Base-by-base conservation (phyloP, 2,329 filamentous ascomycete species). In the Clarireedia paspali region DNA sequence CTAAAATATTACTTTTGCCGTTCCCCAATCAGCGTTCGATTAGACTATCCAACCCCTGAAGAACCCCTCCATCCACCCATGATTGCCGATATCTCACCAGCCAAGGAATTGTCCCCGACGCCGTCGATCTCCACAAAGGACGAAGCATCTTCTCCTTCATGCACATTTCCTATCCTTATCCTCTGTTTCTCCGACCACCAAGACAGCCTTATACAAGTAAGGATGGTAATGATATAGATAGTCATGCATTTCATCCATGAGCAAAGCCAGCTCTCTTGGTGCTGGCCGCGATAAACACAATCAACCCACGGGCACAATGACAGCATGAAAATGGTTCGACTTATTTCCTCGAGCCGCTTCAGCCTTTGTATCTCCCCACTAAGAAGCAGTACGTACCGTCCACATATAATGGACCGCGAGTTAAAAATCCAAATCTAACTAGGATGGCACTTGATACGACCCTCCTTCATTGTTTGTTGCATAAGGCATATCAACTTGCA, bases 401-500 rank as follows among this genome's bases (percentile, higher is more conserved):
- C n/a, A 14, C 6, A 17, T 20, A 20, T 17, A 6, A 42, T 42
- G 15, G 6, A 17, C 39, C 14, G 15, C 17, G 14, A 42, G 39
- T 17, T 17, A 6, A 42, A 17, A 42, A 14, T n/a, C n/a, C 6
- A 42, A 10, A 15, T 38, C 36, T 38, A 38, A 42, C 39, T 20
- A 42, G 39, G n/a, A 20, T 47, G 24, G 36, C 12, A 44, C 42
- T 50, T 20, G 24, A 26, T 34, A 20, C 27, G 23, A 9, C 27
- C 40, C 46, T 23, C n/a, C 38, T 14, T 7, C 26, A 36, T 26
- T 55, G 53, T 55, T 44, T 55, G 53, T 55, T 44, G 53, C 46
- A 50, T 55, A 24, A 9, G 40, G 53, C 36, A 50, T 55, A 39
- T 14, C 23, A 49, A n/a, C 14, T 50, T 55, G 46, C 46, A 36